Conservation (phyloP, 2,329 filamentous ascomycete genomes). For the Hypoxylon sp. region DNA sequence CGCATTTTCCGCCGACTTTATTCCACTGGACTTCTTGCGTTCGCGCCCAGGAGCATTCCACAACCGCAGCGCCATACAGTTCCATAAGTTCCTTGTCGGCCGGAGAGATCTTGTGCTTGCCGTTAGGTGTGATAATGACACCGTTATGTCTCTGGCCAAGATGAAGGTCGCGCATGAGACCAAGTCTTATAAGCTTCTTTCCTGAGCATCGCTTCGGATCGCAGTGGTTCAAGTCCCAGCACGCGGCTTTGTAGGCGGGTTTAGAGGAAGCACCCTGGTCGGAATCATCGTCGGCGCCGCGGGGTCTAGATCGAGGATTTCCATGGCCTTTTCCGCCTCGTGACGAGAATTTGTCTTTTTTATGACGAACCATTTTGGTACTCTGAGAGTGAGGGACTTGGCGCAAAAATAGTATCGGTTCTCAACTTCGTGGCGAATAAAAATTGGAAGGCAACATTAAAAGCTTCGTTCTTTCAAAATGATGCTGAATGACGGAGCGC, state of each 20-base stretch:
- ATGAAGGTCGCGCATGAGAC: conserved; percentile 91
- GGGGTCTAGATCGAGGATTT: conserved; percentile 63
- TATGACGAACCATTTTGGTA: conserved; percentile 88
- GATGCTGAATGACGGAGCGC: conserved; percentile 27
- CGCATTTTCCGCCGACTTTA: conserved; percentile 92
- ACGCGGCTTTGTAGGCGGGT: conserved; percentile 85
- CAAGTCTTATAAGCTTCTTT: conserved; percentile 90
- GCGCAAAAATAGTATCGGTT: too few species aligned
- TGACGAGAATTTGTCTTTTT: conserved; percentile 81
- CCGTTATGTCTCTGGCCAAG: conserved; percentile 91
- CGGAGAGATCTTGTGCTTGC: conserved; percentile 82
- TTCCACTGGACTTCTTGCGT: conserved; percentile 90
- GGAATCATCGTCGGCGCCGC: conserved; percentile 51
- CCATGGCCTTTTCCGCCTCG: conserved; percentile 77
- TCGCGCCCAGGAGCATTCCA: conserved; percentile 96
- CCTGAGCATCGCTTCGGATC: conserved; percentile 96
- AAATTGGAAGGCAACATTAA: background rate
- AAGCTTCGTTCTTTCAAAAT: background rate
- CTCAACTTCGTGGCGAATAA: too few species aligned
- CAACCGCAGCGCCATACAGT: conserved; percentile 90
- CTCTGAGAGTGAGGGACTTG: too few species aligned
- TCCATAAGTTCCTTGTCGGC: conserved; percentile 84
- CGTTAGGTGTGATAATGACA: conserved; percentile 95
- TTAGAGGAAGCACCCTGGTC: conserved; percentile 52
- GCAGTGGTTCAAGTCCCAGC: conserved; percentile 98